Evolutionary conservation across 306 rosid species (phyloP).

Genomic region (Cucumis cinereus): DNA sequence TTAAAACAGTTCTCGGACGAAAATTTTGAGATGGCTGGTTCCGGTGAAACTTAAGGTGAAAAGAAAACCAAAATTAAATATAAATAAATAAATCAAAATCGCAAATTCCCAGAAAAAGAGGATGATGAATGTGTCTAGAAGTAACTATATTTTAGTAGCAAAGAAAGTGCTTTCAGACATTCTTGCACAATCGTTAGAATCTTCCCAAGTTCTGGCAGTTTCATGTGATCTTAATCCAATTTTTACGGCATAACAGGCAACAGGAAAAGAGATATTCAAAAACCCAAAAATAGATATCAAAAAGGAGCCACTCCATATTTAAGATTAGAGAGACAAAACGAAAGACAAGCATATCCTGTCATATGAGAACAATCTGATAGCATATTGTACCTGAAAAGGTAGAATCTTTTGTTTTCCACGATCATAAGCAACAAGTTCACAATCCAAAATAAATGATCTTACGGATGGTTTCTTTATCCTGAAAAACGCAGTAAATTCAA

Average conservation of each 20-base stretch:
- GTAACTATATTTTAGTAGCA: not conserved
- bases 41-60: not conserved
- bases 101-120: not conserved
- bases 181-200: not conserved
- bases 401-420: constrained; percentile 45
- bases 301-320: not conserved
- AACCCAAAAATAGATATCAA: not conserved
- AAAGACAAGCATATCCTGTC: not conserved
- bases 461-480: constrained; percentile 76
- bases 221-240: not conserved
- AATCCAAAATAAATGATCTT: constrained; percentile 75
- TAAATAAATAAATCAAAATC: not conserved
- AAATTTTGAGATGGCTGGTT: not conserved
- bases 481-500: constrained; percentile 30
- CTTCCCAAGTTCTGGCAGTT: not conserved
- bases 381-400: constrained; percentile 64
- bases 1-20: not conserved
- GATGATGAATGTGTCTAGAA: not conserved
- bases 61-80: not conserved
- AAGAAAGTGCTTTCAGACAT: not conserved
- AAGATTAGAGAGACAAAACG: not conserved
- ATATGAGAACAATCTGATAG: not conserved
- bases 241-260: not conserved
- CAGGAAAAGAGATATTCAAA: not conserved
- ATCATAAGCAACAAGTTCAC: constrained; percentile 90